Percentiles rank a stretch among this genome's conserved stretches.
Evolutionary conservation across 2,329 filamentous ascomycete genomes (phyloP).

Genomic region (Geosmithia putterillii): DNA sequence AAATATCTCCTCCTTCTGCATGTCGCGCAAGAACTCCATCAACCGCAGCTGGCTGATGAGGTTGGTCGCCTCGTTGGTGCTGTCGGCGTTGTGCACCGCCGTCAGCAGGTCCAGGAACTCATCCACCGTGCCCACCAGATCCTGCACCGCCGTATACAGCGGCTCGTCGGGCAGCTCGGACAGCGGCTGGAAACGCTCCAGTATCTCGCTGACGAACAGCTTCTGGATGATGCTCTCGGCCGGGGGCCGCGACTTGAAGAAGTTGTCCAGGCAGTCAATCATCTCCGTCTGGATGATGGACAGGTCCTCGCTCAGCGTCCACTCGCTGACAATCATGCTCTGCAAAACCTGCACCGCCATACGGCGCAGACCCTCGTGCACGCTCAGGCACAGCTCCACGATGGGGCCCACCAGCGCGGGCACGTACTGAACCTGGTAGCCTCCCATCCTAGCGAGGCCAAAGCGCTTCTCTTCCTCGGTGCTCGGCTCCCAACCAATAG

Average conservation of each 20-base stretch:
- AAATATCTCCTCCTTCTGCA: slow-evolving; percentile 96
- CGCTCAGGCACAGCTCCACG: slow-evolving; percentile 86
- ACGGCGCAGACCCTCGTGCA: slow-evolving; percentile 78
- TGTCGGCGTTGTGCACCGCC: slow-evolving; percentile 71
- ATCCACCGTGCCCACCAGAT: slow-evolving; percentile 74
- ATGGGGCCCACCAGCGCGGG: slow-evolving; percentile 84
- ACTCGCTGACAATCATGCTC: slow-evolving; percentile 98
- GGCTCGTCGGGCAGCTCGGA: slow-evolving; percentile 55
- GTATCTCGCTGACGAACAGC: slow-evolving; percentile 76
- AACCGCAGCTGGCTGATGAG: slow-evolving; percentile 81
- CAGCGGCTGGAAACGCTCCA: slow-evolving; percentile 67
- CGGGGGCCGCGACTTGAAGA: slow-evolving; percentile 81
- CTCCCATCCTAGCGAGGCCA: slow-evolving; percentile 73
- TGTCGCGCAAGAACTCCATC: slow-evolving; percentile 94
- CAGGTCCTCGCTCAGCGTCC: slow-evolving; percentile 88
- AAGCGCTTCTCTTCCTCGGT: slow-evolving; percentile 68
- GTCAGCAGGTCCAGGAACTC: slow-evolving; percentile 85
- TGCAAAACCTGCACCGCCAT: slow-evolving; percentile 90
- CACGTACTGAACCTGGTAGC: slow-evolving; percentile 97
- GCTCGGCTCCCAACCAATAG: slow-evolving; percentile 90
- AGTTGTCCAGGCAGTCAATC: slow-evolving; percentile 80
- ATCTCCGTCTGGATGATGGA: slow-evolving; percentile 89
- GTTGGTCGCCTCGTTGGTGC: slow-evolving; percentile 60
- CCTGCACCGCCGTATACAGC: slow-evolving; percentile 63
- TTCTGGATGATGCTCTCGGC: slow-evolving; percentile 88